phyloP scores from a whole-genome alignment of 331 rosid genomes.

The Malus hybrid region DNA sequence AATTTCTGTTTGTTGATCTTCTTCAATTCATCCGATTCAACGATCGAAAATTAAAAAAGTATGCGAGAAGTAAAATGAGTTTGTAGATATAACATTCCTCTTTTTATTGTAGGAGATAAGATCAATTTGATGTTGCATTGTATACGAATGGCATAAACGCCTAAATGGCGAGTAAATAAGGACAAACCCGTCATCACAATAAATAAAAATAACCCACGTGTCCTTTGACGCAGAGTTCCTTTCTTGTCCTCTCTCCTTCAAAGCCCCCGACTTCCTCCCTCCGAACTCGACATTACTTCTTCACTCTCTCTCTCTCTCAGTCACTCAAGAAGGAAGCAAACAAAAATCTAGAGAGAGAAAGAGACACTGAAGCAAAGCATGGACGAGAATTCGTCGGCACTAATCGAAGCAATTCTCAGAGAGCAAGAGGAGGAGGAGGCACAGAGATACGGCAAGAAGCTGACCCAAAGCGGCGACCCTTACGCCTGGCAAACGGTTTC shows the following conservation, averaged over 20 bases:
- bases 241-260: conserved; percentile 11
- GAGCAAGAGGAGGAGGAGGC: conserved; percentile 27
- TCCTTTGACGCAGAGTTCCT: conserved; percentile 15
- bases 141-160: background rate
- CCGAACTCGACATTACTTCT: conserved; percentile 3
- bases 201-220: conserved; percentile 22
- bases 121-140: no score
- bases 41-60: no score
- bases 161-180: background rate
- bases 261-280: background rate
- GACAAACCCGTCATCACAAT: background rate
- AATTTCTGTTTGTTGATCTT: no score
- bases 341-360: background rate
- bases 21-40: no score
- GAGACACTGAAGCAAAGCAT: background rate
- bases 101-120: no score
- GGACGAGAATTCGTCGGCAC: conserved; percentile 62
- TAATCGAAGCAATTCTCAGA: conserved; percentile 43
- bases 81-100: no score
- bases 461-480: background rate
- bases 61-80: no score
- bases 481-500: conserved; percentile 54
- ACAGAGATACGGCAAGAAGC: background rate
- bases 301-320: background rate
- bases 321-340: background rate